phyloP scores from a whole-genome alignment of 2,329 filamentous ascomycete genomes.

The Alternaria gansuensis region DNA sequence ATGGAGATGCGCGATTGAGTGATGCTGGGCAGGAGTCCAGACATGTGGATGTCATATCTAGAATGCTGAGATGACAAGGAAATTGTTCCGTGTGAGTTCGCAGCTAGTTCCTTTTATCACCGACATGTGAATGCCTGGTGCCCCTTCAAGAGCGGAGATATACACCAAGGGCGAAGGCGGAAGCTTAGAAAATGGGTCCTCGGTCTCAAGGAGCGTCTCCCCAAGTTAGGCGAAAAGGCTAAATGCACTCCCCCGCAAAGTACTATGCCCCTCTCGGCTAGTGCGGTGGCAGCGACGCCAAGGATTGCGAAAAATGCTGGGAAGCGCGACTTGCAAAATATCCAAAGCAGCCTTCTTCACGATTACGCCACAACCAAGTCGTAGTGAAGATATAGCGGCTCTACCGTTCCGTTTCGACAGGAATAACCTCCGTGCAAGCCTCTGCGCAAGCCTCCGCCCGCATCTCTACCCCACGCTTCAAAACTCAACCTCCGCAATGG shows the following conservation, averaged over 20 bases:
- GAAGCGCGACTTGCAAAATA: slow-evolving; percentile 21
- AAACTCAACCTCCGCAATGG: slow-evolving; percentile 49
- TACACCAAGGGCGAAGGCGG: not conserved
- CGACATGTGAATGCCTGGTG: not conserved
- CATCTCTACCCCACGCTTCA: slow-evolving; percentile 16
- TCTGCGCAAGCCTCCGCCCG: slow-evolving; percentile 9
- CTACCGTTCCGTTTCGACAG: not conserved
- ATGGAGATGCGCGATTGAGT: slow-evolving; percentile 14
- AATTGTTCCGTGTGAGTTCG: slow-evolving; percentile 39
- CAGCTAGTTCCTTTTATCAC: not conserved
- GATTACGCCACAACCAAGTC: not conserved
- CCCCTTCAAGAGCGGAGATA: slow-evolving; percentile 1
- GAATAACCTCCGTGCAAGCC: not conserved
- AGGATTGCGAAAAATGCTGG: slow-evolving; percentile 27
- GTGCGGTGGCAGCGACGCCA: slow-evolving; percentile 14
- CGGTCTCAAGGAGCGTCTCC: slow-evolving; percentile 36
- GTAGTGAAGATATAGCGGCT: slow-evolving; percentile 3
- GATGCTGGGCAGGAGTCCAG: slow-evolving; percentile 15
- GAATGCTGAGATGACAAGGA: slow-evolving; percentile 10
- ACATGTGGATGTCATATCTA: not conserved
- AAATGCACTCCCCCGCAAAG: slow-evolving; percentile 38
- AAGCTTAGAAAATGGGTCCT: slow-evolving; percentile 41
- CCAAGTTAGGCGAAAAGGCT: slow-evolving; percentile 37
- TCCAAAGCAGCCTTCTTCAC: slow-evolving; percentile 20
- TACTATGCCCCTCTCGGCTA: slow-evolving; percentile 21